phyloP scores from a whole-genome alignment of 129 eudicot species.

The Helianthus annuus region HanXRQr2.0-SUNRISE NC_035445.2:116298881-116299380 shows the following conservation, averaged over 20 bases:
- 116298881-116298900: conserved; percentile 83
- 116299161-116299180: conserved; percentile 77
- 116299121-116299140: conserved; percentile 82
- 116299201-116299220: conserved; percentile 75
- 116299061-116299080: conserved; percentile 79
- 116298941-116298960: conserved; percentile 78
- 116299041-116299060: conserved; percentile 76
- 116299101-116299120: conserved; percentile 93
- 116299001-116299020: conserved; percentile 67
- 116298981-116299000: conserved; percentile 85
- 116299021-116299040: conserved; percentile 89
- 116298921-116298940: conserved; percentile 83
- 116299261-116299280: conserved; percentile 91
- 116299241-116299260: conserved; percentile 82
- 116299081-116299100: conserved; percentile 91
- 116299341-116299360: conserved; percentile 88
- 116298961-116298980: conserved; percentile 85
- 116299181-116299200: conserved; percentile 73
- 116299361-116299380: conserved; percentile 64
- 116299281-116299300: conserved; percentile 78
- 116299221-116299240: conserved; percentile 88
- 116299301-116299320: conserved; percentile 81
- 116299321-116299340: conserved; percentile 87
- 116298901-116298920: conserved; percentile 71
- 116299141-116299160: conserved; percentile 79